Percentiles rank a stretch among this genome's conserved stretches.
phyloP scores from a whole-genome alignment of 176 grass and related monocot species.

The Otatea glauca region DNA sequence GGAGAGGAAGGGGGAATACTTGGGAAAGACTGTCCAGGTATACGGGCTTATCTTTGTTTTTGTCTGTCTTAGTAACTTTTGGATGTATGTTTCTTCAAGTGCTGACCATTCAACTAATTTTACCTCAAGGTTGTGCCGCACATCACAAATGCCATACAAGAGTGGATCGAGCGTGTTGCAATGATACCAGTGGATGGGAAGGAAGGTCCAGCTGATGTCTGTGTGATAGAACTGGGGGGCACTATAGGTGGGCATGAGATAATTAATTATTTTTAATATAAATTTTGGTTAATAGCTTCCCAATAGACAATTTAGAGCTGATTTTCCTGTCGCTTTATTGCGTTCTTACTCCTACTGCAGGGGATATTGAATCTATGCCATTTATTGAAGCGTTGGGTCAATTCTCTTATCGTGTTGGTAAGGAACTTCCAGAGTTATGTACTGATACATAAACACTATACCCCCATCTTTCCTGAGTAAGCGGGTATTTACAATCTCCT shows the following conservation, averaged over 20 bases:
- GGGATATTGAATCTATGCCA: conserved; percentile 88
- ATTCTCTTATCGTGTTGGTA: conserved; percentile 79
- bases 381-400: conserved; percentile 87
- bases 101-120: conserved; percentile 36
- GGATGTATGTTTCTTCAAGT: conserved; percentile 29
- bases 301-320: conserved; percentile 41
- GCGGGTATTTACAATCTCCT: conserved; percentile 16
- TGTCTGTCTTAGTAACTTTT: conserved; percentile 26
- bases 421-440: conserved; percentile 32
- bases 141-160: conserved; percentile 86
- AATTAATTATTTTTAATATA: background rate
- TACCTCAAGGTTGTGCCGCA: conserved; percentile 68
- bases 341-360: conserved; percentile 53
- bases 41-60: conserved; percentile 16
- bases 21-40: conserved; percentile 83
- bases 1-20: conserved; percentile 75
- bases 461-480: conserved; percentile 7
- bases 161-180: conserved; percentile 71
- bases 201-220: conserved; percentile 74
- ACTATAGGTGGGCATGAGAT: conserved; percentile 63
- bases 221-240: conserved; percentile 72
- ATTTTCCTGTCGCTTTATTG: conserved; percentile 51
- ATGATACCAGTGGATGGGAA: conserved; percentile 74
- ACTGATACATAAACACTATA: conserved; percentile 21
- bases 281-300: conserved; percentile 23